These are phyloP conservation scores for Camellia oleifera DNA, from an alignment of 179 eudicot genomes.

Conservation along the genomic window DNA sequence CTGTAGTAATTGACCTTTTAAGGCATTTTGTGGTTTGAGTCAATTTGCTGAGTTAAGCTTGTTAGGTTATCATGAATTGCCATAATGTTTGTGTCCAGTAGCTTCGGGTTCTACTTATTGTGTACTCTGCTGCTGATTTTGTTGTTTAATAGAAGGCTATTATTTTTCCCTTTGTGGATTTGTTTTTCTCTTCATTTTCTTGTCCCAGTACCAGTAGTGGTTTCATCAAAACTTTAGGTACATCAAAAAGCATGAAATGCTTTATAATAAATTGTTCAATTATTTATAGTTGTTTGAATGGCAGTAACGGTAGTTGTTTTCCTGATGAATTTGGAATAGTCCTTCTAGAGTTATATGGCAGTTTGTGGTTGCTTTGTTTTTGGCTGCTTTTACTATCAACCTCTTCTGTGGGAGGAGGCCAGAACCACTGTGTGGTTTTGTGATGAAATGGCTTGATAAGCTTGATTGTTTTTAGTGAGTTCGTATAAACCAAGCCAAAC, in stretches of 20 bases:
- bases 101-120: background rate
- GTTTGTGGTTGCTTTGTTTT: background rate
- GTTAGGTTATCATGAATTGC: background rate
- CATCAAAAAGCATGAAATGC: background rate
- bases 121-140: background rate
- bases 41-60: background rate
- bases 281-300: background rate
- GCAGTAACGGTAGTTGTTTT: background rate
- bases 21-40: background rate
- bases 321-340: background rate
- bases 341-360: background rate
- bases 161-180: background rate
- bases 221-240: background rate
- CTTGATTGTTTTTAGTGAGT: background rate
- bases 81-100: constrained; percentile 4
- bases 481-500: too few relatives aligned
- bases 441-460: background rate
- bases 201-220: background rate
- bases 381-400: background rate
- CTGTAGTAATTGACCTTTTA: too few relatives aligned
- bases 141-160: background rate
- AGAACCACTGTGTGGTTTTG: background rate
- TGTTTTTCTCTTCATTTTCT: background rate
- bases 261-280: background rate
- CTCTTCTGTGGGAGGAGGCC: background rate